Evolutionary conservation across 2,329 filamentous ascomycete genomes (phyloP).

Genomic region (Metarhizium humberi): DNA sequence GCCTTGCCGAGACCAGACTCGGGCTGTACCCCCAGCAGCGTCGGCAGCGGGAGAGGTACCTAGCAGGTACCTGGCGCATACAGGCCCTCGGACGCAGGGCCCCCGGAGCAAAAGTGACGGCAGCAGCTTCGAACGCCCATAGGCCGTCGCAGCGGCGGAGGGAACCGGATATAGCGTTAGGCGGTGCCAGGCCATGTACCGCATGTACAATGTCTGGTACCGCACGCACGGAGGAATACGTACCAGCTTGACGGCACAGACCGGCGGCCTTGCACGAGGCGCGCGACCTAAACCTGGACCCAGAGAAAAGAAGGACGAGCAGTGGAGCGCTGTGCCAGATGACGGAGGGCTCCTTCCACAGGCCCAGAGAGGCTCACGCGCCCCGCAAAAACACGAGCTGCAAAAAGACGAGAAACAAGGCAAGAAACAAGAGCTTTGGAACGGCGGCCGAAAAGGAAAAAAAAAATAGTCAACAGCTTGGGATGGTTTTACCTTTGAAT

Average conservation of each 20-base stretch:
- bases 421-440: background rate
- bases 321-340: background rate
- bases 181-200: too few relatives aligned
- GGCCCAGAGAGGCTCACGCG: too few relatives aligned
- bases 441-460: background rate
- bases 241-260: background rate
- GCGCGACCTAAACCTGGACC: background rate
- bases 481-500: slow-evolving; percentile 6
- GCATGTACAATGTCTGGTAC: too few relatives aligned
- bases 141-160: background rate
- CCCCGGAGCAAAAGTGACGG: too few relatives aligned
- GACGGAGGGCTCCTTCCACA: background rate
- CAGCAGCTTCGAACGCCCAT: background rate
- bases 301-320: background rate
- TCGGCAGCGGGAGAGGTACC: background rate
- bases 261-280: background rate
- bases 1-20: too few relatives aligned
- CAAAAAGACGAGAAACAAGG: background rate
- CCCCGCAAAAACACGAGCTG: background rate
- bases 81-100: too few relatives aligned
- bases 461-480: background rate
- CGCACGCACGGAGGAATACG: background rate
- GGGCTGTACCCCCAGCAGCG: background rate
- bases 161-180: background rate
- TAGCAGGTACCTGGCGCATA: too few relatives aligned